Conservation (phyloP, 345 rosid species). For the Psidium guajava region DNA sequence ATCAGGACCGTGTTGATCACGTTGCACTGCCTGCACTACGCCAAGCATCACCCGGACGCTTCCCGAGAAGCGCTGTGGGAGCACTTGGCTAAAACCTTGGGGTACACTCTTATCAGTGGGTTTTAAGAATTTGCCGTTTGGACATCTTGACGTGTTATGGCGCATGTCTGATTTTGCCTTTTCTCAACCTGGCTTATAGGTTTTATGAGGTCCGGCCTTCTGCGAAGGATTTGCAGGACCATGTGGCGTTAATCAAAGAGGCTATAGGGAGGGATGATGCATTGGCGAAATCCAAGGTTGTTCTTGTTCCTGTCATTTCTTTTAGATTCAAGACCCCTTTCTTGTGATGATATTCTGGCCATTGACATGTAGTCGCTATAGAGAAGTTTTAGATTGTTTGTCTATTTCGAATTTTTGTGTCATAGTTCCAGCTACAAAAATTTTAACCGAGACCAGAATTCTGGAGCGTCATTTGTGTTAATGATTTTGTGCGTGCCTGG, state of each 20-base stretch:
- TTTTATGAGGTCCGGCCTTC: constrained; percentile 56
- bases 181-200: constrained; percentile 23
- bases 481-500: neutral
- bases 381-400: neutral
- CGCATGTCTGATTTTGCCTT: neutral
- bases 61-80: constrained; percentile 60
- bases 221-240: constrained; percentile 68
- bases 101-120: constrained; percentile 18
- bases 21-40: constrained; percentile 44
- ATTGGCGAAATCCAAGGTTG: constrained; percentile 56
- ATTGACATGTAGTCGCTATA: neutral
- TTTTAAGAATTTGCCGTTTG: neutral
- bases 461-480: neutral
- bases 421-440: neutral
- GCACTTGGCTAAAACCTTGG: constrained; percentile 35
- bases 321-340: neutral
- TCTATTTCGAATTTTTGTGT: neutral
- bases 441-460: neutral
- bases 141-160: neutral
- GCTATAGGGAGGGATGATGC: constrained; percentile 45
- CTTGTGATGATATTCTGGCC: neutral
- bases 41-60: constrained; percentile 40
- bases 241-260: constrained; percentile 44
- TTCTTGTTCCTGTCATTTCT: neutral
- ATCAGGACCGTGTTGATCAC: constrained; percentile 46